A percentile compares a stretch with the other conserved stretches of the same genome.
Evolutionary conservation across 345 rosid genomes (phyloP).

Genomic region (Hibiscus syriacus): DNA sequence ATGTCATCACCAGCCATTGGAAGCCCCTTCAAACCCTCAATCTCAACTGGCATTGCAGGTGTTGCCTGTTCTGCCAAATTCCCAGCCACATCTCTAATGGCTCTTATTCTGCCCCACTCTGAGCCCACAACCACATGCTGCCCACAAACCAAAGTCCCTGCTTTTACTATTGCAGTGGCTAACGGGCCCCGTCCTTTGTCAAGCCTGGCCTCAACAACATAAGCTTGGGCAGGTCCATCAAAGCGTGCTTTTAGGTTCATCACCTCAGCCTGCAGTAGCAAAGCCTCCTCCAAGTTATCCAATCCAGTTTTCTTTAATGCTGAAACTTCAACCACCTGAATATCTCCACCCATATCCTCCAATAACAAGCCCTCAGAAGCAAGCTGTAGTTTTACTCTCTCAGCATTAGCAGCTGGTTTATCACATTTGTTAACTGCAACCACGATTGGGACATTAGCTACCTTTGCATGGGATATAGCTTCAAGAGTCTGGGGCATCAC

Average conservation of each 20-base stretch:
- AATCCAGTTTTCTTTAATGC: slow-evolving; percentile 65
- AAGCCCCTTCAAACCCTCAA: slow-evolving; percentile 90
- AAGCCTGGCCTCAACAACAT: slow-evolving; percentile 91
- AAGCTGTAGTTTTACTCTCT: slow-evolving; percentile 77
- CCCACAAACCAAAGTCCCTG: slow-evolving; percentile 77
- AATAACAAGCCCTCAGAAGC: slow-evolving; percentile 75
- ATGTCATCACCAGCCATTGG: slow-evolving; percentile 97
- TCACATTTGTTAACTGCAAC: slow-evolving; percentile 93
- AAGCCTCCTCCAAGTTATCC: slow-evolving; percentile 75
- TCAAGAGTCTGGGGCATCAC: slow-evolving; percentile 97
- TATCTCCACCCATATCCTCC: slow-evolving; percentile 90
- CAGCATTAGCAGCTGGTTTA: slow-evolving; percentile 75
- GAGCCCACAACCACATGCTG: slow-evolving; percentile 75
- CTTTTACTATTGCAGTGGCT: slow-evolving; percentile 85
- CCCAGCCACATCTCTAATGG: slow-evolving; percentile 68
- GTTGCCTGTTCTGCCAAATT: slow-evolving; percentile 55
- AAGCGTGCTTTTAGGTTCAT: slow-evolving; percentile 81
- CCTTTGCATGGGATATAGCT: slow-evolving; percentile 83
- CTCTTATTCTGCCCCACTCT: slow-evolving; percentile 90
- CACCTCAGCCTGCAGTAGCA: slow-evolving; percentile 87
- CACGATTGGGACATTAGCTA: slow-evolving; percentile 78
- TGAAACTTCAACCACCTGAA: slow-evolving; percentile 93
- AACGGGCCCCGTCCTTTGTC: slow-evolving; percentile 88
- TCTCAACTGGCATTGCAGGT: slow-evolving; percentile 83
- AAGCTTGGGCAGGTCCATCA: slow-evolving; percentile 94